Percentiles rank a stretch among this genome's conserved stretches.
These are phyloP conservation scores for Fusarium sp. DNA, from an alignment of 2,329 filamentous ascomycete genomes.

Conservation along the genomic window DNA sequence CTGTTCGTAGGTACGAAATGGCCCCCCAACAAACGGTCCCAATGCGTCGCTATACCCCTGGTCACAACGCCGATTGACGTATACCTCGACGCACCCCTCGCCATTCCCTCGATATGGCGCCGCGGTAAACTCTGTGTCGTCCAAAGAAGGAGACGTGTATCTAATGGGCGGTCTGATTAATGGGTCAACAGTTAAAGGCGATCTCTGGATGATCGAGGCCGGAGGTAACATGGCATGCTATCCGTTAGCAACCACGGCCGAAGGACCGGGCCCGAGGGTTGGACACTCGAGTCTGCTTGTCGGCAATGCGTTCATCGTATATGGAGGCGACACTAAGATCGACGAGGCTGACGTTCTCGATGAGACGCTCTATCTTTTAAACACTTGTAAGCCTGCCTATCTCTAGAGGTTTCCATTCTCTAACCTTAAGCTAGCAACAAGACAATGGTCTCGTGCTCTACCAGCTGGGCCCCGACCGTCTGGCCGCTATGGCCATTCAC, in stretches of 20 bases:
- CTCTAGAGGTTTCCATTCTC: constrained; percentile 5
- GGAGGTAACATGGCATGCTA: constrained; percentile 90
- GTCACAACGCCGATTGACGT: constrained; percentile 90
- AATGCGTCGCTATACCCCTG: constrained; percentile 93
- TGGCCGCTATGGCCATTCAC: constrained; percentile 93
- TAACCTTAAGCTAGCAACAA: constrained; percentile 74
- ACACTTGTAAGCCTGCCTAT: constrained; percentile 81
- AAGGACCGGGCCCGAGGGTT: constrained; percentile 94
- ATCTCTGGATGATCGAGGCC: constrained; percentile 97
- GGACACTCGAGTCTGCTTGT: constrained; percentile 94
- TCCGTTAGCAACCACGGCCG: constrained; percentile 89
- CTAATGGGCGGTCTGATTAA: constrained; percentile 98
- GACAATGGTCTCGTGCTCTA: constrained; percentile 96
- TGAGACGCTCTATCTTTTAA: constrained; percentile 94
- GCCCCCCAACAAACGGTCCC: constrained; percentile 62
- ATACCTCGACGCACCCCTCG: constrained; percentile 82
- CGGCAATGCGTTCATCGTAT: constrained; percentile 98
- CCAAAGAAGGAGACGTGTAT: constrained; percentile 97
- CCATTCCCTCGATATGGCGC: constrained; percentile 98
- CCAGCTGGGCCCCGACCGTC: constrained; percentile 87
- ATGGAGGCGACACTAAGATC: constrained; percentile 97
- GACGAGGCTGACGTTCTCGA: constrained; percentile 92
- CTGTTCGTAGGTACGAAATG: constrained; percentile 66
- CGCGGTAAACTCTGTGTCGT: constrained; percentile 90
- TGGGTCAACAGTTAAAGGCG: constrained; percentile 94